Base-by-base conservation (phyloP, 306 rosid genomes). In the Benincasa hispida region DNA sequence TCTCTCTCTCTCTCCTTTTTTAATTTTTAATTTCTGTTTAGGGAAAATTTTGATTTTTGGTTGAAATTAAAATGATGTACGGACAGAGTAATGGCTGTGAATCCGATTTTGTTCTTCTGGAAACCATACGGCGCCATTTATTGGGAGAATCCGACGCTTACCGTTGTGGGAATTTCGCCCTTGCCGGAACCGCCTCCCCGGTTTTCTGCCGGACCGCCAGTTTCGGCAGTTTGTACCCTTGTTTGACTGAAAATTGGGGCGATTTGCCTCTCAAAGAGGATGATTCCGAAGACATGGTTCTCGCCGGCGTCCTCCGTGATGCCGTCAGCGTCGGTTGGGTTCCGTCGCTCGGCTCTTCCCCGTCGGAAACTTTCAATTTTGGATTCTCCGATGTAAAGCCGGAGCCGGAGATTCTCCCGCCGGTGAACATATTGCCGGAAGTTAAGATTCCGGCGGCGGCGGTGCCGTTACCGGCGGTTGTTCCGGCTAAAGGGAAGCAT, bases 231-330 rank as follows among this genome's bases (percentile, higher is more conserved):
- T 61, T 94, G 66, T 83, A 87, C 82, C 88, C 98, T 4, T 93
- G 96, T 54, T 30, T 93, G 81, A 84, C 89, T 8, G 88, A 93
- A 2, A 85, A 81, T 21, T 86, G 90, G 88, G 90, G 91, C 5
- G 87, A 83, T 10, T 81, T 89, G 82, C 93, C 91, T 0, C 85
- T 94, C 1, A 89, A 84, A 55, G 96, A 84, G 76, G 85, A 94
- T 37, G 98, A 94, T 32, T 86, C 95, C 4, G 91, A 94, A 25
- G 98, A 94, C 56, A 94, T 90, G 98, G 68, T 90, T 0, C 86
- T 94, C 34, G 91, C 86, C 81, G 88, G 91, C 10, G 92, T 90
- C 0, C 92, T 90, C 27, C 83, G 85, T 15, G 97, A 91, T 5
- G 96, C 96, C 11, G 80, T 91, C 0, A 82, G 72, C 27, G 79